Percentiles rank a stretch among this genome's conserved stretches.
These are phyloP conservation scores for Magnolia changhungtana DNA, from an alignment of 164 flowering plant species.

Conservation along the genomic window DNA sequence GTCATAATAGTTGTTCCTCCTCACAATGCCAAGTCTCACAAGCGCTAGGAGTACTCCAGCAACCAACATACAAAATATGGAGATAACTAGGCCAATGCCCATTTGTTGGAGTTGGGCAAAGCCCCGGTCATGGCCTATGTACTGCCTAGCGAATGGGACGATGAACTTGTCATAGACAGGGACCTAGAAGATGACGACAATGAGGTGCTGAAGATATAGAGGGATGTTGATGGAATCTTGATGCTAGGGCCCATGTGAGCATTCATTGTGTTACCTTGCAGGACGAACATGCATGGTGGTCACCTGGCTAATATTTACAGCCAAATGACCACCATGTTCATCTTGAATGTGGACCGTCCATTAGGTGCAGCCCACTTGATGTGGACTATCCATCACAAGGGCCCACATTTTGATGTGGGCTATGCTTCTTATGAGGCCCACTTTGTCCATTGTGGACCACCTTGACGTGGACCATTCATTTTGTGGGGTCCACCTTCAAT, in stretches of 20 bases:
- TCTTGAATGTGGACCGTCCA: no score
- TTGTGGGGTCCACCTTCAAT: no score
- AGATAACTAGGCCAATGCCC: conserved; percentile 38
- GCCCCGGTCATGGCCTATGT: conserved; percentile 26
- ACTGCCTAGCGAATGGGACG: conserved; percentile 22
- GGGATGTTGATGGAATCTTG: conserved; percentile 38
- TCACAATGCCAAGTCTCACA: conserved; percentile 25
- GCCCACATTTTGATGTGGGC: no score
- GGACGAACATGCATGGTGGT: conserved; percentile 39
- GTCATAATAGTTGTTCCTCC: conserved; percentile 26
- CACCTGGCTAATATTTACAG: no score
- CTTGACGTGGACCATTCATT: no score
- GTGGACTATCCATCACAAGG: no score
- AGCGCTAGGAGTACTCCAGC: conserved; percentile 29
- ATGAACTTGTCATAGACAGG: conserved; percentile 28
- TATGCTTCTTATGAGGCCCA: no score
- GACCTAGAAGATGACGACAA: conserved; percentile 35
- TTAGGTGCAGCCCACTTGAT: no score
- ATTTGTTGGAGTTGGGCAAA: conserved; percentile 38
- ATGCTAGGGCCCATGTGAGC: conserved; percentile 28
- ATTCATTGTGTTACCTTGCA: conserved; percentile 41
- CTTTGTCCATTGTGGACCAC: no score
- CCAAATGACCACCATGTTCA: no score
- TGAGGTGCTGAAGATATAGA: conserved; percentile 37
- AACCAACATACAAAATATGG: conserved; percentile 31